Conservation (phyloP, 2,329 filamentous ascomycete genomes). For the Epichloe typhina region DNA sequence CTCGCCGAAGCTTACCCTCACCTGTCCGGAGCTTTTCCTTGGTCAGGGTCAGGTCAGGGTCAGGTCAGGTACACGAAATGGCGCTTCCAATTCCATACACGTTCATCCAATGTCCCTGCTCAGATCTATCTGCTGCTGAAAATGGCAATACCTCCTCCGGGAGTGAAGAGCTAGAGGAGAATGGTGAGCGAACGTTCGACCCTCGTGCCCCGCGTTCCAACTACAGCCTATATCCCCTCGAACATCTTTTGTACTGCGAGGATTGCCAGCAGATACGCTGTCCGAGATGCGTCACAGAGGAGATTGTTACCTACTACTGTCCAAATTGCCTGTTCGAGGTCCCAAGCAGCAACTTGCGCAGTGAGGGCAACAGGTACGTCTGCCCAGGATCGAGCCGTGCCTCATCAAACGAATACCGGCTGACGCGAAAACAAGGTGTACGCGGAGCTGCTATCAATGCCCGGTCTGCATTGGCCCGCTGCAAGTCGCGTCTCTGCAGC, state of each 20-base stretch:
- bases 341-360: constrained; percentile 80
- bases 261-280: constrained; percentile 96
- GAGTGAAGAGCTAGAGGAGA: constrained; percentile 34
- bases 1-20: background rate
- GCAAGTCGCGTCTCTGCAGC: constrained; percentile 57
- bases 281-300: constrained; percentile 79
- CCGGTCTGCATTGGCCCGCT: constrained; percentile 77
- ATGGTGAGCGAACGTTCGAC: constrained; percentile 73
- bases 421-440: constrained; percentile 47
- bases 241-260: constrained; percentile 91
- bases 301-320: constrained; percentile 91
- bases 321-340: constrained; percentile 94
- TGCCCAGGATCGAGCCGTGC: background rate
- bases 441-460: constrained; percentile 90
- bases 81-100: constrained; percentile 45
- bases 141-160: constrained; percentile 17
- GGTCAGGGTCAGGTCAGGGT: background rate
- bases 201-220: constrained; percentile 73
- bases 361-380: constrained; percentile 74
- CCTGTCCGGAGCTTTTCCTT: background rate
- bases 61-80: constrained; percentile 22
- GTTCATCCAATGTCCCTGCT: constrained; percentile 55
- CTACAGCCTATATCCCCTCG: constrained; percentile 84
- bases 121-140: constrained; percentile 28
- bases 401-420: background rate